Conservation (phyloP, 2,329 filamentous ascomycete genomes). For the Fusarium agapanthi region DNA sequence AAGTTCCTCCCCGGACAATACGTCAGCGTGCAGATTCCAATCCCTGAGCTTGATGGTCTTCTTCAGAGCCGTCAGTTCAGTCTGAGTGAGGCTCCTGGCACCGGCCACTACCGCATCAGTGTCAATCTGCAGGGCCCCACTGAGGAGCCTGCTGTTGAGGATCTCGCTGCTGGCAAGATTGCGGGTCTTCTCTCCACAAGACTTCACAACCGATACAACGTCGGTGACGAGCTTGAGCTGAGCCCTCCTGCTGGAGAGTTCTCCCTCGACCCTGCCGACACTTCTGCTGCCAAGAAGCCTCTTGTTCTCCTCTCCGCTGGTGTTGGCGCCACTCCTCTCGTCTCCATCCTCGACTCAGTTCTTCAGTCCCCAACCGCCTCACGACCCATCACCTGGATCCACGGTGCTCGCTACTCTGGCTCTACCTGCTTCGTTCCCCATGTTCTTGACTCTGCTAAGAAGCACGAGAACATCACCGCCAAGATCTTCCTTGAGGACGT, state of each 20-base stretch:
- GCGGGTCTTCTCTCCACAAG: slow-evolving; percentile 63
- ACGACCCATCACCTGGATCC: slow-evolving; percentile 69
- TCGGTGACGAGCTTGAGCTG: slow-evolving; percentile 63
- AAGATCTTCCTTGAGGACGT: slow-evolving; percentile 68
- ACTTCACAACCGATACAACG: slow-evolving; percentile 57
- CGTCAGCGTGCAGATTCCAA: slow-evolving; percentile 69
- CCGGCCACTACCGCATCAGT: slow-evolving; percentile 74
- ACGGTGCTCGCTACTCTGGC: slow-evolving; percentile 62
- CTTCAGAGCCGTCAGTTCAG: slow-evolving; percentile 80
- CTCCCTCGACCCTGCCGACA: slow-evolving; percentile 61
- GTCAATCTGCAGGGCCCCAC: slow-evolving; percentile 71
- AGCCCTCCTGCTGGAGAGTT: slow-evolving; percentile 69
- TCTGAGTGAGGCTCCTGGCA: slow-evolving; percentile 67
- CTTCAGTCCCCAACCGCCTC: slow-evolving; percentile 42
- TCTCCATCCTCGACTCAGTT: slow-evolving; percentile 70
- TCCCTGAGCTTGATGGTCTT: slow-evolving; percentile 67
- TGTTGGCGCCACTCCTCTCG: slow-evolving; percentile 73
- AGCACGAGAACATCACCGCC: slow-evolving; percentile 44
- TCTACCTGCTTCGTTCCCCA: slow-evolving; percentile 65
- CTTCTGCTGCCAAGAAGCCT: slow-evolving; percentile 56
- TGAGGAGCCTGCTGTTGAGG: slow-evolving; percentile 42
- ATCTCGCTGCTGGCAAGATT: slow-evolving; percentile 46
- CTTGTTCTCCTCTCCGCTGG: slow-evolving; percentile 74
- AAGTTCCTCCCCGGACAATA: slow-evolving; percentile 77
- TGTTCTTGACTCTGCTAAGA: slow-evolving; percentile 55